Percentiles rank a stretch among this genome's conserved stretches.
These are phyloP conservation scores for Stenocarpella maydis DNA, from an alignment of 2,329 filamentous ascomycete species.

Conservation along the genomic window DNA sequence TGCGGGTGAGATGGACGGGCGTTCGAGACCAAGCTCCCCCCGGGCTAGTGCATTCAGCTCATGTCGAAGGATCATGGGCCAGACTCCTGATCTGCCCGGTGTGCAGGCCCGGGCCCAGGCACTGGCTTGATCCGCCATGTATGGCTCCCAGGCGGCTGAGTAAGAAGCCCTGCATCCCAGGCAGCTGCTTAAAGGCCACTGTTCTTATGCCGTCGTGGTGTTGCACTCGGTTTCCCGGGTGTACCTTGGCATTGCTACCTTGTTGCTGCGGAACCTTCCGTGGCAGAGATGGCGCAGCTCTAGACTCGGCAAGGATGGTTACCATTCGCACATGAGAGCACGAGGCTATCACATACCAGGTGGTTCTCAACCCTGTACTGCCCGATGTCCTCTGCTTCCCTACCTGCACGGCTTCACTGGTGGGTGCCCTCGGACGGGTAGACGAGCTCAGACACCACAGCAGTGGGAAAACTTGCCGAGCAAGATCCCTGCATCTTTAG, in stretches of 20 bases:
- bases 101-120: not conserved
- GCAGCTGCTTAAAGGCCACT: conserved; percentile 14
- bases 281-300: no score
- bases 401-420: not conserved
- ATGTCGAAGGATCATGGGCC: conserved; percentile 10
- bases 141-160: conserved; percentile 5
- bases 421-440: no score
- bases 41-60: conserved; percentile 24
- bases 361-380: not conserved
- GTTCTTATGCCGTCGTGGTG: conserved; percentile 25
- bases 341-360: no score
- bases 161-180: conserved; percentile 19
- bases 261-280: no score
- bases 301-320: no score
- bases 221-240: not conserved
- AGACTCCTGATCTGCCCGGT: not conserved
- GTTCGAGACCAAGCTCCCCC: not conserved
- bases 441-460: not conserved
- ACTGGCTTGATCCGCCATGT: not conserved
- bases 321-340: no score
- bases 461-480: not conserved
- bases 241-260: no score
- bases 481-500: not conserved
- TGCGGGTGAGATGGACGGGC: not conserved
- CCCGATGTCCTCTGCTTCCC: not conserved